Conservation (phyloP, 1,284 basidiomycete genomes). For the Gymnopus androsaceus region DNA sequence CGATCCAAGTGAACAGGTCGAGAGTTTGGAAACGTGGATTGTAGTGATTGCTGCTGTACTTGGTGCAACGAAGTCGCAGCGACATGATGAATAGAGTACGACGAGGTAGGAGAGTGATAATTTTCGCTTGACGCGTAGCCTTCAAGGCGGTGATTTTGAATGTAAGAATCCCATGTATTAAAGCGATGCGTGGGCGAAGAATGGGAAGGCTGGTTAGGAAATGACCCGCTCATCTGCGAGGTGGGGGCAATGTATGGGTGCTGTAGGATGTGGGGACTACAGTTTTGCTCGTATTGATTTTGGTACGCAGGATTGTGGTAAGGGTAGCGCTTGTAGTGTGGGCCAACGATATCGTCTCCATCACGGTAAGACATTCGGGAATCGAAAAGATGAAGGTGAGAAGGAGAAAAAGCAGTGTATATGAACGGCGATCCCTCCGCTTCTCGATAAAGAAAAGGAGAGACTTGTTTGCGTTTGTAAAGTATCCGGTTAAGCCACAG, state of each 20-base stretch:
- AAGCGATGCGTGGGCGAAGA: too few relatives aligned
- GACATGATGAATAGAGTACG: neutral
- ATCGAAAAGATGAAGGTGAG: neutral
- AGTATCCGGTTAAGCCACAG: constrained; percentile 10
- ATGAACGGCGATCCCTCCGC: constrained; percentile 10
- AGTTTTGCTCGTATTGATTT: too few relatives aligned
- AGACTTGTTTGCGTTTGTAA: neutral
- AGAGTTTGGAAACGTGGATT: neutral
- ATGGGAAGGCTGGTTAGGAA: too few relatives aligned
- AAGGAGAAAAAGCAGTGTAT: neutral
- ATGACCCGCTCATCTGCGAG: too few relatives aligned
- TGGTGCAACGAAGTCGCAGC: neutral
- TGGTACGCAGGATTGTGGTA: too few relatives aligned
- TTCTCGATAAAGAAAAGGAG: neutral
- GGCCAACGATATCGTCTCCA: too few relatives aligned
- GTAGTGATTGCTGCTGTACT: neutral
- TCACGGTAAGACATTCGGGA: constrained; percentile 3
- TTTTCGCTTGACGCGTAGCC: neutral
- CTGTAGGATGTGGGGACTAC: too few relatives aligned
- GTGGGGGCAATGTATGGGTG: too few relatives aligned
- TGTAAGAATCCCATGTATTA: neutral
- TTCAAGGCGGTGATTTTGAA: constrained; percentile 2
- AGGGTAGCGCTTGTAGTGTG: too few relatives aligned
- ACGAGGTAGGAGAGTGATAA: neutral
- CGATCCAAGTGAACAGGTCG: neutral